These are phyloP conservation scores for Pseudogymnoascus sp. DNA, from an alignment of 2,329 filamentous ascomycete genomes.

Conservation along the genomic window DNA sequence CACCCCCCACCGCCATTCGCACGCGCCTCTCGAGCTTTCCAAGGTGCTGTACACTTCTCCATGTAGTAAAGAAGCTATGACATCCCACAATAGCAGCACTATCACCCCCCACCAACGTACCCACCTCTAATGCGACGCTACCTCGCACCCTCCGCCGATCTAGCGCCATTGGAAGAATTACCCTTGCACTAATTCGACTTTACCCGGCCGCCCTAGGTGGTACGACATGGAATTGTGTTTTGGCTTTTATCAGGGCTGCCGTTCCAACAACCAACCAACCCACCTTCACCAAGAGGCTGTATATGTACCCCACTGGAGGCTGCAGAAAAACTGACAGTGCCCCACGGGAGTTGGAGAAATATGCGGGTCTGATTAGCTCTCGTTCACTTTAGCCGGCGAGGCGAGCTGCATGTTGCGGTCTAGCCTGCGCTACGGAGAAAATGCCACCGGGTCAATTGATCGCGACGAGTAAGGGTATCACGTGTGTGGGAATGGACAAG, in stretches of 20 bases:
- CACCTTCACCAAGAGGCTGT: background rate
- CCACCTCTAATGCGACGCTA: constrained; percentile 3
- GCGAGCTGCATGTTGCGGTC: background rate
- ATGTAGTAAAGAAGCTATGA: constrained; percentile 8
- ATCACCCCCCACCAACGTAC: background rate
- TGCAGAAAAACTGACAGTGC: background rate
- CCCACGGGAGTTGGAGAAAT: constrained; percentile 8
- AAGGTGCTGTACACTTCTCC: background rate
- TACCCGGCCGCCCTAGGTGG: background rate
- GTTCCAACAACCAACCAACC: background rate
- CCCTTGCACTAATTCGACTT: background rate
- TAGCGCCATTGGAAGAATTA: constrained; percentile 4
- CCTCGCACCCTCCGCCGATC: constrained; percentile 1
- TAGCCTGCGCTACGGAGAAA: background rate
- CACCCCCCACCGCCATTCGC: background rate
- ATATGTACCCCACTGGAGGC: constrained; percentile 1
- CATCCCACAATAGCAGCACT: background rate
- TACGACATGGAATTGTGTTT: background rate
- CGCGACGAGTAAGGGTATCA: background rate
- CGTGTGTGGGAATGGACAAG: background rate
- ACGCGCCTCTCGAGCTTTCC: background rate
- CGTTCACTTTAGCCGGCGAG: background rate
- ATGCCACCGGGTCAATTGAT: background rate
- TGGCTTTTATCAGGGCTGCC: background rate
- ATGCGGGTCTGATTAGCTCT: background rate